Conservation (phyloP, 2,329 filamentous ascomycete species). For the Berkeleyomyces basicola region DNA sequence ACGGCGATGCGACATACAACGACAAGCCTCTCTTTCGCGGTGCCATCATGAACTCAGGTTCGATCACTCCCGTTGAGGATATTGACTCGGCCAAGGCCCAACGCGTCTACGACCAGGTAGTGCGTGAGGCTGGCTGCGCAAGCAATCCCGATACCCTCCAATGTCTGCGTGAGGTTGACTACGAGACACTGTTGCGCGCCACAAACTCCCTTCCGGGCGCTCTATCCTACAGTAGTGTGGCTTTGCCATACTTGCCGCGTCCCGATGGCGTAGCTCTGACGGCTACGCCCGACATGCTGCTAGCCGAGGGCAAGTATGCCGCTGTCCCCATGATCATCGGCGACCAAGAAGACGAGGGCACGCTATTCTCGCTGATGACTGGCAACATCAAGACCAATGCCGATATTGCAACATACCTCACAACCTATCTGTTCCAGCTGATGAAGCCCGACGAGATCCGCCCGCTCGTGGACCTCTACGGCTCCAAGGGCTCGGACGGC, state of each 20-base stretch:
- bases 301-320: slow-evolving; percentile 32
- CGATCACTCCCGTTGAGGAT: slow-evolving; percentile 30
- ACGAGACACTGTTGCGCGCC: slow-evolving; percentile 35
- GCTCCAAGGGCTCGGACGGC: slow-evolving; percentile 34
- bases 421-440: slow-evolving; percentile 31
- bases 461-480: slow-evolving; percentile 36
- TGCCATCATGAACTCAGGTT: slow-evolving; percentile 47
- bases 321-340: slow-evolving; percentile 46
- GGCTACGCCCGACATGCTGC: slow-evolving; percentile 34
- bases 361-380: slow-evolving; percentile 43
- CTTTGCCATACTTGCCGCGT: slow-evolving; percentile 44
- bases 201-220: slow-evolving; percentile 41
- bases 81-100: slow-evolving; percentile 41
- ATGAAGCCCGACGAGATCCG: slow-evolving; percentile 25
- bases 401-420: slow-evolving; percentile 37
- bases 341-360: slow-evolving; percentile 50
- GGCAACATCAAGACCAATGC: slow-evolving; percentile 38
- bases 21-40: slow-evolving; percentile 45
- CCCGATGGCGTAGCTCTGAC: slow-evolving; percentile 40
- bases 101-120: slow-evolving; percentile 34
- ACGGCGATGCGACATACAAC: slow-evolving; percentile 46
- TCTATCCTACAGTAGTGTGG: slow-evolving; percentile 38
- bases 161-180: slow-evolving; percentile 38
- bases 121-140: slow-evolving; percentile 35
- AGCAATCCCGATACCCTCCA: slow-evolving; percentile 31